Percentiles rank a stretch among this genome's conserved stretches.
Evolutionary conservation across 164 flowering plant genomes (phyloP).

Genomic region (Aristolochia fimbriata): DNA sequence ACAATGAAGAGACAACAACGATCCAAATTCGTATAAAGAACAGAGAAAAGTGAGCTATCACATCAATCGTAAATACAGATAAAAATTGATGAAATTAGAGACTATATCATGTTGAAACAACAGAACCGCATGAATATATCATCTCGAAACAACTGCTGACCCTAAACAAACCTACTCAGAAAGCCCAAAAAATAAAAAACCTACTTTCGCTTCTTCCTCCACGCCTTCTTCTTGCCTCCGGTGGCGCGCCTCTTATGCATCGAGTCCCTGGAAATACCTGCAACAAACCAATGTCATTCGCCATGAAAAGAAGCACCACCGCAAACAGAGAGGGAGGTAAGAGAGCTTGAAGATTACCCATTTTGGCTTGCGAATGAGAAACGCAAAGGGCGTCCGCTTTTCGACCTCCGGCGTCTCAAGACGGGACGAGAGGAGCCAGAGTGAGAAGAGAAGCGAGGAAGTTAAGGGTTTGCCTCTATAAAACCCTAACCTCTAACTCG

Average conservation of each 20-base stretch:
- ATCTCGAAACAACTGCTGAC: background rate
- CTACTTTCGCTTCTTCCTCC: conserved; percentile 72
- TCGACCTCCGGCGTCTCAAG: no score
- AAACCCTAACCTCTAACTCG: no score
- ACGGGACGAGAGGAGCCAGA: no score
- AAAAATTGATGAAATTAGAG: background rate
- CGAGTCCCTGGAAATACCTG: conserved; percentile 36
- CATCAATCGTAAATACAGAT: background rate
- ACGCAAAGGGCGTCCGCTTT: no score
- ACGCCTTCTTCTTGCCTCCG: conserved; percentile 64
- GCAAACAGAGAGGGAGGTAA: no score
- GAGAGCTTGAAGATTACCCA: no score
- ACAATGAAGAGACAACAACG: background rate
- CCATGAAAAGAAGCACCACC: background rate
- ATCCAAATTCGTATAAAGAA: no score
- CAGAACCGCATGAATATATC: background rate
- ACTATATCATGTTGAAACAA: background rate
- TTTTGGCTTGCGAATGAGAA: no score
- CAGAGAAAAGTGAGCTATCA: no score
- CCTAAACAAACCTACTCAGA: background rate
- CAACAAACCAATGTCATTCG: background rate
- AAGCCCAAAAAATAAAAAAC: background rate
- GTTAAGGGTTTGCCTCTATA: no score
- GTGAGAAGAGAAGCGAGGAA: no score
- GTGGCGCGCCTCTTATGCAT: conserved; percentile 23